Percentiles rank a stretch among this genome's conserved stretches.
phyloP scores from a whole-genome alignment of 345 rosid species.

The Eucalyptus urophylla region DNA sequence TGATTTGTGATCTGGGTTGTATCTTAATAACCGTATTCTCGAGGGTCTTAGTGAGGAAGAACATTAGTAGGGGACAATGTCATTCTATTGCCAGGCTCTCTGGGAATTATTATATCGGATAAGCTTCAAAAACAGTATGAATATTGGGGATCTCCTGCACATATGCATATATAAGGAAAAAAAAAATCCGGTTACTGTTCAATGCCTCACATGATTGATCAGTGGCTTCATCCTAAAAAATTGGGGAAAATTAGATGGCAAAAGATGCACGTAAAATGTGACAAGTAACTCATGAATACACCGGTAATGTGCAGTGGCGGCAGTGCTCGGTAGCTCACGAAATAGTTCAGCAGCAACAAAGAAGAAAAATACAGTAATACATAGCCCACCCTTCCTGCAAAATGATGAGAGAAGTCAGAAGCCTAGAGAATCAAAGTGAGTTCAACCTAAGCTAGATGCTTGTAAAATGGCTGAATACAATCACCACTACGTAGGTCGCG shows the following conservation, averaged over 20 bases:
- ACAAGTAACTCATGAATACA: neutral
- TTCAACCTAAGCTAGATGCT: neutral
- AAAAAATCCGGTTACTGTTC: neutral
- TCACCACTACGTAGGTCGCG: neutral
- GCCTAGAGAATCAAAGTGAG: neutral
- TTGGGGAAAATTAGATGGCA: neutral
- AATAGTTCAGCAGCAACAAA: neutral
- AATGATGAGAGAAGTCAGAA: neutral
- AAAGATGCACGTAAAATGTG: neutral
- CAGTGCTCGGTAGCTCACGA: neutral
- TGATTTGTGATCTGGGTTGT: no score
- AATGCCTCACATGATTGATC: neutral
- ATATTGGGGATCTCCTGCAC: no score
- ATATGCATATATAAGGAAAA: no score
- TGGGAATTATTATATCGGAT: no score
- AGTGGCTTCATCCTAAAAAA: neutral
- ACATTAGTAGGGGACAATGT: no score
- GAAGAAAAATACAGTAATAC: neutral
- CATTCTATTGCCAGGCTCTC: no score
- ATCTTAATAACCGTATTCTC: no score
- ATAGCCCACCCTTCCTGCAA: neutral
- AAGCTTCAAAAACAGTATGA: no score
- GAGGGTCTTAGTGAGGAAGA: no score
- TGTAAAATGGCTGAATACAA: neutral
- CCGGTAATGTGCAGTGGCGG: rapidly evolving